Evolutionary conservation across 2,329 filamentous ascomycete species (phyloP), one percentile per base, ranked within the genome.

Genomic region (Pseudonectria foliicola): DNA sequence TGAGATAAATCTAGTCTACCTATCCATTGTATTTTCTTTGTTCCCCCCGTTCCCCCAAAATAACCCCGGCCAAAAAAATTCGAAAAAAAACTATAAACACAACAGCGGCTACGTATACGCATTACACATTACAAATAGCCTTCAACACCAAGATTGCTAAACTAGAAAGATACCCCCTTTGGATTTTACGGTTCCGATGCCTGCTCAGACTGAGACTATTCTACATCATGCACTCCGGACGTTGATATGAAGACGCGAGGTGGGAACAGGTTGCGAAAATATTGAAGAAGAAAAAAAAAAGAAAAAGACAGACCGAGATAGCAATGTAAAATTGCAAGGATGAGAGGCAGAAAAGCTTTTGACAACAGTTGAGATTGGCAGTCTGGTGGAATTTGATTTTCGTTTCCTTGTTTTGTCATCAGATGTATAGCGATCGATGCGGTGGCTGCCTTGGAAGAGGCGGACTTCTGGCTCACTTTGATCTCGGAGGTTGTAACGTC

Each of bases 81-180:
- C 5, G 18, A 21, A 44, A 26, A 35, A 40, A 49, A 39, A 44
- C 24, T 31, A 47, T 42, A 38, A 21, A 31, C 44, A 49, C 36
- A 40, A 51, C 48, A 44, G 48, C 40, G 39, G 40, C 40, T 48
- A 35, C 39, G 35, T 35, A 40, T 39, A 42, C 34, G 31, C 44
- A 38, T 37, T 45, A 38, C 42, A 50, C 30, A 45, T 53, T 52
- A 41, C 33, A 45, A 33, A 32, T 39, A 43, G 45, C 38, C 50
- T 49, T 41, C 48, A 49, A 33, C 33, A 39, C 42, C 51, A 33
- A 59, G 48, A 57, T 44, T 58, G 57, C 54, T 43, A 58, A 52
- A 47, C 53, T 59, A 61, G 56, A 62, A 60, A 61, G 60, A 63
- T 62, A 63, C 60, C 60, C 60, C 18, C 48, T 48, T 55, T 62